Base-by-base conservation (phyloP, 441 rosid species). In the Omphalea diandra region DNA sequence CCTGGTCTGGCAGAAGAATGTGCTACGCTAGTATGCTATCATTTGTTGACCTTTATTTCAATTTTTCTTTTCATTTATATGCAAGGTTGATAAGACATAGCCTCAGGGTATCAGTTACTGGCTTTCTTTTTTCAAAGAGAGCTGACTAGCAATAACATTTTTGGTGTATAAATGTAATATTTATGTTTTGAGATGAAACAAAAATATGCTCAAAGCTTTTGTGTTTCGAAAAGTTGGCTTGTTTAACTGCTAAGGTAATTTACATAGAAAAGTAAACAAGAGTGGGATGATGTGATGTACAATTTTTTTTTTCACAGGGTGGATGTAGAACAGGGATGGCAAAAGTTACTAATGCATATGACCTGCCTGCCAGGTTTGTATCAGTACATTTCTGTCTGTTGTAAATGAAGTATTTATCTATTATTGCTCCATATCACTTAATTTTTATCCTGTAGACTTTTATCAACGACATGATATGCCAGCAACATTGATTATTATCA, bases 251-350 rank as follows among this genome's bases (percentile, higher is more conserved):
- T 55, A 49, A 52, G 53, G 63, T 67, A 68, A 38, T 58, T 64
- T 70, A 65, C 31, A 63, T 43, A 65, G 78, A 27, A 47, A 29
- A 52, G 56, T 43, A 64, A 35, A 41, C 35, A 33, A 33, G 46
- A 55, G 27, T 41, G 53, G 47, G 74, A 70, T 70, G 72, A 75
- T 59, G 56, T 67, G 55, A 15, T 27, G 20, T 69, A 46, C 36
- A 53, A 66, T 75, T 81, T 47, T 78, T 76, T n/a, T 77, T 69
- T 78, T 75, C 69, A 53, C 81, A 96, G 99, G 98, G 98, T 73
- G 99, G 98, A 72, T 93, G 98, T 83, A 82, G 98, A 71, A 96
- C 98, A 29, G 99, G 99, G 77, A 91, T 91, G 98, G 98, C 94
- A 1, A 96, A 96, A 84, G 94, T 88, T 82, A 96, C 99, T 67